Evolutionary conservation across 2,329 filamentous ascomycete genomes (phyloP), one percentile per base, ranked within the genome.

Genomic region (Rhexocercosporidium sp.): DNA sequence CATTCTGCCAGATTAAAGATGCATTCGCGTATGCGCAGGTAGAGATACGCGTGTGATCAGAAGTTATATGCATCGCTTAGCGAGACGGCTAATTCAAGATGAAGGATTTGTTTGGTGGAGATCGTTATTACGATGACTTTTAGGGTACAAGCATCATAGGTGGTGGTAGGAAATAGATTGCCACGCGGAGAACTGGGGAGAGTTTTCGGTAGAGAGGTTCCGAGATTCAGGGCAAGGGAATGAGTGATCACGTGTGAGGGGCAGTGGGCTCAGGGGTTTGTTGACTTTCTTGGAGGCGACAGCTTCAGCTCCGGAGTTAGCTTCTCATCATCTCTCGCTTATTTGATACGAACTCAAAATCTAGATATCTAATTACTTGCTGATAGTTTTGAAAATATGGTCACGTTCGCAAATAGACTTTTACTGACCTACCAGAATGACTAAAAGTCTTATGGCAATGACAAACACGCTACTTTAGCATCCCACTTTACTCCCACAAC

Each of bases 1-100:
- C 57, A 71, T 71, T 70, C 64, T 70, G 59, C 64, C 66, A 71
- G 53, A 70, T 70, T 67, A 39, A 20, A 20, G 9, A n/a, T 29
- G 18, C 27, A 3, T 60, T 39, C 47, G 47, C 56, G 22, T 61
- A 47, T 61, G 59, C 46, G 44, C 63, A 63, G 34, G 34, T 54
- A 39, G 27, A 64, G 57, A 46, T 20, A 29, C 51, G 31, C 37
- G 59, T 29, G 49, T 54, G 16, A 46, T 44, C 11, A 29, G 25
- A 18, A 20, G 34, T 29, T 56, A 29, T 56, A 56, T 34, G 27
- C 3, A 27, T 37, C 7, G 27, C 20, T 56, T 37, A 56, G 51
- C 37, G 14, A 67, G 31, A 27, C 9, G 44, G 41, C 56, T 66
- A 51, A 66, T 69, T 51, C 14, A 18, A 18, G 34, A n/a, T 25